These are phyloP conservation scores for Theileria orientalis DNA, from an alignment of 169 alveolate genomes.

Conservation along the genomic window DNA sequence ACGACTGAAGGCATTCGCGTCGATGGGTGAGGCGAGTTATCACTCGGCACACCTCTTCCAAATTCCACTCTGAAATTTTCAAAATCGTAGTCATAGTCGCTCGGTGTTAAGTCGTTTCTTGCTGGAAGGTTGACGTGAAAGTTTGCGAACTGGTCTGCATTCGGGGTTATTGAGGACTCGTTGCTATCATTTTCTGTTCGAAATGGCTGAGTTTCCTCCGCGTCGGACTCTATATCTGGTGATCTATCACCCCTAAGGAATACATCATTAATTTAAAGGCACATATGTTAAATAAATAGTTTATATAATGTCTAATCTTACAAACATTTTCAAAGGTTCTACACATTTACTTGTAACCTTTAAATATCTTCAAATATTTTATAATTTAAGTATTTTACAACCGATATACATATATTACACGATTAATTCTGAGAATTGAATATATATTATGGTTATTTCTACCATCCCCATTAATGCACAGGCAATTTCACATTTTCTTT, in stretches of 20 bases:
- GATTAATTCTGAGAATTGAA: too few species aligned
- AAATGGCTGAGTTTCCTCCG: not conserved
- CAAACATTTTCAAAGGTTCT: not conserved
- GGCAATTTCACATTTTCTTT: not conserved
- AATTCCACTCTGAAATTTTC: conserved; percentile 11
- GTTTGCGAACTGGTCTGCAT: not conserved
- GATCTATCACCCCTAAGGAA: not conserved
- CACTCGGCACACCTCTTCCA: not conserved
- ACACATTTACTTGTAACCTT: not conserved
- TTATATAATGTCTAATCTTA: not conserved
- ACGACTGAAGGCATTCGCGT: too few species aligned
- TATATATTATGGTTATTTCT: too few species aligned
- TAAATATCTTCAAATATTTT: too few species aligned
- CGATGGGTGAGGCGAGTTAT: too few species aligned
- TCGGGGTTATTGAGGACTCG: not conserved
- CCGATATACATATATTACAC: too few species aligned
- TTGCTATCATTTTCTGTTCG: too few species aligned
- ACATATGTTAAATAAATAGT: too few species aligned
- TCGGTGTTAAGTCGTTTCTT: not conserved
- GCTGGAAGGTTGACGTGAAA: not conserved
- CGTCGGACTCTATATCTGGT: not conserved
- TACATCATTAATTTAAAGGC: not conserved
- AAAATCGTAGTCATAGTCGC: not conserved
- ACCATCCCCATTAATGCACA: not conserved
- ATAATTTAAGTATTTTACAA: too few species aligned